Conservation (phyloP, 2,329 filamentous ascomycete species). For the Botryotinia calthae region DNA sequence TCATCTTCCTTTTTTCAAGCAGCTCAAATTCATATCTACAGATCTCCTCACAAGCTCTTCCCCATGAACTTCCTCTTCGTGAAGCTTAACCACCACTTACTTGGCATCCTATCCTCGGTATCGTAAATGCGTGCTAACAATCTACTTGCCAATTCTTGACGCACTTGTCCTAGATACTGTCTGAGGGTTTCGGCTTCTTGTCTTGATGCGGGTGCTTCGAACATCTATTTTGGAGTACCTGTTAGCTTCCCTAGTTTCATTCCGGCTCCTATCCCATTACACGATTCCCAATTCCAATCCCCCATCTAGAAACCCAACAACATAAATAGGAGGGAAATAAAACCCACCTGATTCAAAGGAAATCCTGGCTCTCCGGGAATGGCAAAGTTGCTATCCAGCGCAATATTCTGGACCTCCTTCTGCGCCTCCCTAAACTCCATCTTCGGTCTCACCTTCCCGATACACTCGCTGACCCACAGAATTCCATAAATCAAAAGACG, state of each 20-base stretch:
- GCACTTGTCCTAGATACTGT: slow-evolving; percentile 87
- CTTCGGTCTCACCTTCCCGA: slow-evolving; percentile 78
- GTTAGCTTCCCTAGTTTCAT: background rate
- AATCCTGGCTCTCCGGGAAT: slow-evolving; percentile 92
- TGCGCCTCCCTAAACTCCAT: slow-evolving; percentile 60
- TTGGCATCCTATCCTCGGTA: slow-evolving; percentile 60
- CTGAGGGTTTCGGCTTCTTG: slow-evolving; percentile 86
- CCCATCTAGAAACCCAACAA: background rate
- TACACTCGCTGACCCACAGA: slow-evolving; percentile 86
- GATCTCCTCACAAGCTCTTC: slow-evolving; percentile 65
- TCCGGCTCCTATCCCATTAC: background rate
- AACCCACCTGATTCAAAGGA: slow-evolving; percentile 78
- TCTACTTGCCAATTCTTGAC: slow-evolving; percentile 83
- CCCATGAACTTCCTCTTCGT: slow-evolving; percentile 99
- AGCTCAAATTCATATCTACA: background rate
- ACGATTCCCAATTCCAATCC: background rate
- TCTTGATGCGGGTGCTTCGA: slow-evolving; percentile 81
- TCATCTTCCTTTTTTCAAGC: background rate
- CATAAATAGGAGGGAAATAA: background rate
- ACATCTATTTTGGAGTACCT: slow-evolving; percentile 56
- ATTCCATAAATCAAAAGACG: slow-evolving; percentile 95
- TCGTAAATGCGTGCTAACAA: slow-evolving; percentile 85
- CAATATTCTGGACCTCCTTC: slow-evolving; percentile 82
- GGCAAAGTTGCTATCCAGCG: slow-evolving; percentile 90
- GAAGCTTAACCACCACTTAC: slow-evolving; percentile 98